A percentile compares a stretch with the other conserved stretches of the same genome.
Evolutionary conservation across 805 yeast genomes (phyloP).

Genomic region (Metschnikowia aberdeeniae): DNA sequence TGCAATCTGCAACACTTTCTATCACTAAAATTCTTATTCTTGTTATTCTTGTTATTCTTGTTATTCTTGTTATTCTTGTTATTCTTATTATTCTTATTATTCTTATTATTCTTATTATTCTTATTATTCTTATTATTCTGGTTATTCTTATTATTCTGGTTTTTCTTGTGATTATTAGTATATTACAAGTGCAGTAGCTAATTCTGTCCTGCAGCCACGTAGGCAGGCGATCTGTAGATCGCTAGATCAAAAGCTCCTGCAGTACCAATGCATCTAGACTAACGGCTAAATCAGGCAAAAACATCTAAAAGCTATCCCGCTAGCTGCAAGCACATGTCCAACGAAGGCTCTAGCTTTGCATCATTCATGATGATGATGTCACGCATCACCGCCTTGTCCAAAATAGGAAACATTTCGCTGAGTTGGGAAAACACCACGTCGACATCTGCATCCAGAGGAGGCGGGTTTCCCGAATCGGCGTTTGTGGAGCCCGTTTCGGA

Average conservation of each 20-base stretch:
- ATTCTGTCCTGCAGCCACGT: too few species aligned
- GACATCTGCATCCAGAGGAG: constrained; percentile 2
- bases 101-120: too few species aligned
- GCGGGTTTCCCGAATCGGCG: background rate
- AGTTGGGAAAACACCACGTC: constrained; percentile 43
- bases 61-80: background rate
- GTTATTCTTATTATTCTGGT: too few species aligned
- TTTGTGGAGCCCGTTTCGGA: constrained; percentile 1
- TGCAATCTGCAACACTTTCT: too few species aligned
- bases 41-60: too few species aligned
- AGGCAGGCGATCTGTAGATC: too few species aligned
- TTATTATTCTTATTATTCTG: too few species aligned
- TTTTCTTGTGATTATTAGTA: background rate
- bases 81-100: background rate
- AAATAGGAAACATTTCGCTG: constrained; percentile 67
- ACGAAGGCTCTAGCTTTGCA: constrained; percentile 66
- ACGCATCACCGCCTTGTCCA: constrained; percentile 63
- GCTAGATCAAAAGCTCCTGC: too few species aligned
- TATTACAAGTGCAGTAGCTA: background rate
- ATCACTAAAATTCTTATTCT: too few species aligned
- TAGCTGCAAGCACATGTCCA: constrained; percentile 53
- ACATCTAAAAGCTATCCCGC: constrained; percentile 7
- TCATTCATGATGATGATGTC: constrained; percentile 67
- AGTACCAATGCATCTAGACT: too few species aligned
- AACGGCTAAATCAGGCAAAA: too few species aligned